Evolutionary conservation across 768 basidiomycete genomes (phyloP), one percentile per base, ranked within the genome.

Genomic region (Cytidiella melzeri): DNA sequence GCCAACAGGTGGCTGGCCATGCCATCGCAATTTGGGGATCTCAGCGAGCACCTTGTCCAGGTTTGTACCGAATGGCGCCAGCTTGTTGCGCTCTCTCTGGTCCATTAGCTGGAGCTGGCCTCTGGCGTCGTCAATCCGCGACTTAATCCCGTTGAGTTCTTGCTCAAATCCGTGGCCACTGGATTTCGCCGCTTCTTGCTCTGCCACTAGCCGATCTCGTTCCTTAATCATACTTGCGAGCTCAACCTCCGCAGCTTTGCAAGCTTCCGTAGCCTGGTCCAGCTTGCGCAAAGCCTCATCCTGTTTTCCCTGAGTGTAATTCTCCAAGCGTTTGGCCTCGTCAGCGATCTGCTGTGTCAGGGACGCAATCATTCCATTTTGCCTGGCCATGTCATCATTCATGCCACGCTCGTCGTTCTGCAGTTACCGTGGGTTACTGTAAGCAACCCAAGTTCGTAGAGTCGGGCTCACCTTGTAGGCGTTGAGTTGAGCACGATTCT

Each of bases 1-100:
- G 0, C 90, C 90, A 27, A 89, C 64, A 0, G 88, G 87, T 18
- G 59, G 60, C 41, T 81, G 73, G 3, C 89, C 89, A 23, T 68
- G 53, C 91, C 90, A 92, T 4, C 48, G 67, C 62, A 66, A 69
- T 24, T 57, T 59, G 39, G 66, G 61, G 47, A 93, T 81, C 36
- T 65, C 68, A 9, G 72, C 71, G 39, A 88, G 57, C 6, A 91
- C 73, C 0, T 57, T 57, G 51, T 80, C 76, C 61, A 89, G 81
- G 41, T 81, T 71, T 26, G 60, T 64, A 2, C 88, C 88, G 55
- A 81, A 90, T 2, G 80, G 73, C 9, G 78, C 70, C 13, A 83
- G 72, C 37, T 68, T 72, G 57, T 87, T 81, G 52, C 74, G 72
- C 57, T 81, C 78, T 34, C 74, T 70, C 41, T 75, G 71, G 39